Base-by-base conservation (phyloP, 768 basidiomycete genomes). In the Cystofilobasidium capitatum region DNA sequence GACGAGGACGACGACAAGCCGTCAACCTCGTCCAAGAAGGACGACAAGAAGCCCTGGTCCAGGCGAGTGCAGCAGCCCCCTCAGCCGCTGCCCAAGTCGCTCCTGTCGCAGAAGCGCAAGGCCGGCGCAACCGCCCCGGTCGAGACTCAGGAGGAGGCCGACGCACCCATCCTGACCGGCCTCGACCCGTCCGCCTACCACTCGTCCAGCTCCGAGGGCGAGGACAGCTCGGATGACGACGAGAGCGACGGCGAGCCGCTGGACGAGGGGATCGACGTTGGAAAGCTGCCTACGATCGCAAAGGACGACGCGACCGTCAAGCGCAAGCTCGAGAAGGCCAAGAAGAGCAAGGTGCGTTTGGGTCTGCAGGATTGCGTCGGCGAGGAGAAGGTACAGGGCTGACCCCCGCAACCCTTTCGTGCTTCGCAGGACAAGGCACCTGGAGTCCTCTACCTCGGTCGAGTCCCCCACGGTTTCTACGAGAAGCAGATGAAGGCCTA, bases 381-480 rank as follows among this genome's bases (percentile, higher is more conserved):
- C 54, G 24, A 20, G 35, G 51, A 54, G 35, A 37, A 36, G 20
- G 6, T 6, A 9, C 49, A 24, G 20, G 33, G 40, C 65, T 57
- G 49, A 51, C 26, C 26, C 3, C 65, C 45, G 1, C 47, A 8
- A 37, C 42, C 17, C 39, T 61, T 58, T 36, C 36, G 33, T 22
- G 8, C 14, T 39, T 55, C 26, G 0, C 72, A 86, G 85, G 79
- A 80, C 33, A 82, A 81, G 71, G 85, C 90, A 71, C 83, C 83
- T 47, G 96, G 96, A 31, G 91, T 93, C 0, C 75, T 99, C 26
- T 92, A 85, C 80, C 81, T 99, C 63, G 87, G 92, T 20, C 86
- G 92, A 68, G 82, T 99, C 63, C 96, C 96, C 1, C 92, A 97
- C 72, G 96, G 96, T 26, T 98, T 99, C 79, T 94, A 91, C 78